Percentiles rank a stretch among this genome's conserved stretches.
Conservation (phyloP, 192 early-diverging fungal genomes). For the Backusella tuberculispora region DNA sequence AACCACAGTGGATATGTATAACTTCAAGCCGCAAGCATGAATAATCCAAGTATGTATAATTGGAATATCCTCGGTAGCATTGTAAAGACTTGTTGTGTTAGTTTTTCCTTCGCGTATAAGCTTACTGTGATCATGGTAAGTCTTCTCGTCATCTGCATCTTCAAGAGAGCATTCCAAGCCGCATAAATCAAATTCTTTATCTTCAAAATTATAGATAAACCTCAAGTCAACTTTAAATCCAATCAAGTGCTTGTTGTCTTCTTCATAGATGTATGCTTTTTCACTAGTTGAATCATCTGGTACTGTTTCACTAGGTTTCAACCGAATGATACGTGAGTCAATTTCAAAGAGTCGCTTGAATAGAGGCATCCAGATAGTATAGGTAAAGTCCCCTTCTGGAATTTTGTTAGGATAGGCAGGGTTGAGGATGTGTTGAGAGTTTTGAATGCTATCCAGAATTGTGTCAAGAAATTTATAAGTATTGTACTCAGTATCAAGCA, state of each 20-base stretch:
- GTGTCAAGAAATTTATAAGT: no score
- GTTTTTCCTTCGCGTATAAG: background rate
- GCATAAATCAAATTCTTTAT: background rate
- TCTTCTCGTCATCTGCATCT: background rate
- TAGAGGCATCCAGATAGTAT: no score
- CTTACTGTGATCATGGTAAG: background rate
- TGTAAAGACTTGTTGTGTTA: background rate
- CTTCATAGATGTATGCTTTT: background rate
- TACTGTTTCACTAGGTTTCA: background rate
- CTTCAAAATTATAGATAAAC: background rate
- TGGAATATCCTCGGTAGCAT: background rate
- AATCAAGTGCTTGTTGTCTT: background rate
- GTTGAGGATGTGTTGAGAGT: no score
- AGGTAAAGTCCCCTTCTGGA: no score
- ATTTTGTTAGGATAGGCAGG: no score
- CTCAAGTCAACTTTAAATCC: background rate
- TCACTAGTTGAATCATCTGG: background rate
- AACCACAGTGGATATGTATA: background rate
- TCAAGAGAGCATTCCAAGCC: background rate
- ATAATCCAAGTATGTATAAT: background rate
- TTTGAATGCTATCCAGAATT: no score
- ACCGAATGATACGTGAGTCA: no score
- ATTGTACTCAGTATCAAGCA: no score
- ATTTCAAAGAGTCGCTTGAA: no score
- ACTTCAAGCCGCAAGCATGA: background rate